These are phyloP conservation scores for Chaetomium tenue DNA, from an alignment of 495 filamentous ascomycete genomes.

Conservation along the genomic window DNA sequence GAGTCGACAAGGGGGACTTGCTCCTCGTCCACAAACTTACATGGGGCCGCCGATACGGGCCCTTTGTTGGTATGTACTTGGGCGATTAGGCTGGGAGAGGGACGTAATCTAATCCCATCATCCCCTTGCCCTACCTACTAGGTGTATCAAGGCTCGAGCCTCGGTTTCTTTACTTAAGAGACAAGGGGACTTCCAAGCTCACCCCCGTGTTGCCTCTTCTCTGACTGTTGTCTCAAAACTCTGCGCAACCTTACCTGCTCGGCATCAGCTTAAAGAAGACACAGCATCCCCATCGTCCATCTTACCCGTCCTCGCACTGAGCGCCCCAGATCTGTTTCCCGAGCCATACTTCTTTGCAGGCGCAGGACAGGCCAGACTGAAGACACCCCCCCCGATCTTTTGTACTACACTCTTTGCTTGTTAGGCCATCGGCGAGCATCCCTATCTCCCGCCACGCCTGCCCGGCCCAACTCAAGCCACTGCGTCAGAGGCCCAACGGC, in stretches of 20 bases:
- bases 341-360: slow-evolving; percentile 8
- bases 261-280: slow-evolving; percentile 32
- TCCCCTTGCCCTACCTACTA: slow-evolving; percentile 22
- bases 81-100: slow-evolving; percentile 19
- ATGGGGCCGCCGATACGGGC: slow-evolving; percentile 25
- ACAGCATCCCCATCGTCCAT: slow-evolving; percentile 26
- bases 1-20: slow-evolving; percentile 24
- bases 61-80: slow-evolving; percentile 6
- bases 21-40: slow-evolving; percentile 29
- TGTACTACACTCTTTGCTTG: slow-evolving; percentile 30
- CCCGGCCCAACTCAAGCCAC: slow-evolving; percentile 33
- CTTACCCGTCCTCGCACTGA: slow-evolving; percentile 12
- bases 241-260: slow-evolving; percentile 33
- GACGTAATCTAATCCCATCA: slow-evolving; percentile 31
- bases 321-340: slow-evolving; percentile 14
- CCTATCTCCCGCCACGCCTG: slow-evolving; percentile 26
- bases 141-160: slow-evolving; percentile 27
- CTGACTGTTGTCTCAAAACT: slow-evolving; percentile 38
- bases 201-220: slow-evolving; percentile 33
- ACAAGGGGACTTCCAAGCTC: slow-evolving; percentile 31
- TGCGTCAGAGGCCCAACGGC: slow-evolving; percentile 26
- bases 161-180: slow-evolving; percentile 30
- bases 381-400: slow-evolving; percentile 19
- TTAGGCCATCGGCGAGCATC: slow-evolving; percentile 21
- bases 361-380: slow-evolving; percentile 4